phyloP scores from a whole-genome alignment of 352 stramenopile species.

The Pythium sukuiense region DNA sequence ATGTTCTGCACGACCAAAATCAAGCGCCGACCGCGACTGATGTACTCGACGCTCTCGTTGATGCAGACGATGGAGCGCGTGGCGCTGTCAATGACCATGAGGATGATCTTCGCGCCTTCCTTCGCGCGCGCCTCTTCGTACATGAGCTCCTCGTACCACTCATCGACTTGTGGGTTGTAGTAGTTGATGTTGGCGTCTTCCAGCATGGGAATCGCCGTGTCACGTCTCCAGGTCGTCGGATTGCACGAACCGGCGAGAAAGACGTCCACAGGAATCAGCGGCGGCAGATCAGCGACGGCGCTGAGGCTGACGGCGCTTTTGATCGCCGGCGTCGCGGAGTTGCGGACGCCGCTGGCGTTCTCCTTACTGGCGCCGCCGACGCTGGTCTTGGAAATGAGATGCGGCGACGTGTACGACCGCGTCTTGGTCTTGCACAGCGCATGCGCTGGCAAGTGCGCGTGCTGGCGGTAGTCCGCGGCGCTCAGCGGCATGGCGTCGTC shows the following conservation, averaged over 20 bases:
- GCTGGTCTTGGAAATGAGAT: constrained; percentile 36
- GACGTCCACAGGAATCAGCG: constrained; percentile 49
- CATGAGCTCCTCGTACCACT: constrained; percentile 88
- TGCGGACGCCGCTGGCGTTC: constrained; percentile 18
- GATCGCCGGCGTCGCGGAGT: background rate
- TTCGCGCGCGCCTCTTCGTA: constrained; percentile 78
- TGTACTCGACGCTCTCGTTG: constrained; percentile 88
- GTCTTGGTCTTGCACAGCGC: constrained; percentile 43
- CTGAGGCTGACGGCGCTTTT: background rate
- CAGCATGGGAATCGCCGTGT: constrained; percentile 78
- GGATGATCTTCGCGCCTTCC: constrained; percentile 75
- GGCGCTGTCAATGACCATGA: constrained; percentile 84
- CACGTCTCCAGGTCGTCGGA: constrained; percentile 84
- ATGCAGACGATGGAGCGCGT: constrained; percentile 86
- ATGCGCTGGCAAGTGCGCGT: constrained; percentile 33
- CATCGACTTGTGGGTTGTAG: constrained; percentile 90
- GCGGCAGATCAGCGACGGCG: constrained; percentile 13
- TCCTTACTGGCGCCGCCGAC: constrained; percentile 17
- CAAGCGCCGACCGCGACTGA: constrained; percentile 68
- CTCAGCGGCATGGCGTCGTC: background rate
- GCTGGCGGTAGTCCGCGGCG: background rate
- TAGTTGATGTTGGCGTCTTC: constrained; percentile 65
- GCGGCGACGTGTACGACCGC: constrained; percentile 68
- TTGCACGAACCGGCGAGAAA: constrained; percentile 89
- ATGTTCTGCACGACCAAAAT: constrained; percentile 87